These are phyloP conservation scores for Starmerella vaccinii DNA, from an alignment of 805 yeast species.

Conservation along the genomic window DNA sequence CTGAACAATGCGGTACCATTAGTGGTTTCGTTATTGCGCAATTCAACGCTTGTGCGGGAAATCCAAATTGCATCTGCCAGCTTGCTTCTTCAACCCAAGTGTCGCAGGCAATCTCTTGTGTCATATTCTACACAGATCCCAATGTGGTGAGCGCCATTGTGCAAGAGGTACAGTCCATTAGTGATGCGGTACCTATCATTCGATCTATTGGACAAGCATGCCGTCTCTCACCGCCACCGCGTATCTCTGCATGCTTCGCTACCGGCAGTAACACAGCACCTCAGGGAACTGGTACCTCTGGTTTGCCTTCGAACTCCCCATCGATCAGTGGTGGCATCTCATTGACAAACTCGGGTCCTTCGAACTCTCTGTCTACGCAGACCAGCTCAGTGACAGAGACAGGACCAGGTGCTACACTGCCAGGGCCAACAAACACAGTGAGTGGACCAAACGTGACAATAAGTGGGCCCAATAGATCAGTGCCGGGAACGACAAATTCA, in stretches of 20 bases:
- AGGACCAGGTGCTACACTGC: background rate
- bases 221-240: background rate
- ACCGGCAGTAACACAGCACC: background rate
- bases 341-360: background rate
- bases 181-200: background rate
- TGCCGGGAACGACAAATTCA: background rate
- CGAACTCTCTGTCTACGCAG: background rate
- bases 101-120: conserved; percentile 7
- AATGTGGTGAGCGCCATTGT: background rate
- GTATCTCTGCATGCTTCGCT: background rate
- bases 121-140: conserved; percentile 7
- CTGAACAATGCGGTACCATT: conserved; percentile 12
- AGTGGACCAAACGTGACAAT: conserved; percentile 5
- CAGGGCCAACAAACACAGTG: conserved; percentile 3
- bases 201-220: background rate
- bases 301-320: background rate
- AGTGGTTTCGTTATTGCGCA: conserved; percentile 9
- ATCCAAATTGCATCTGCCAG: conserved; percentile 9
- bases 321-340: background rate
- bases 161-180: conserved; percentile 3
- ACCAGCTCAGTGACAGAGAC: background rate
- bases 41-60: conserved; percentile 3
- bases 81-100: background rate
- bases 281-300: background rate
- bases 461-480: background rate